phyloP scores from a whole-genome alignment of 2,329 filamentous ascomycete species.

The Capronia epimyces region DNA sequence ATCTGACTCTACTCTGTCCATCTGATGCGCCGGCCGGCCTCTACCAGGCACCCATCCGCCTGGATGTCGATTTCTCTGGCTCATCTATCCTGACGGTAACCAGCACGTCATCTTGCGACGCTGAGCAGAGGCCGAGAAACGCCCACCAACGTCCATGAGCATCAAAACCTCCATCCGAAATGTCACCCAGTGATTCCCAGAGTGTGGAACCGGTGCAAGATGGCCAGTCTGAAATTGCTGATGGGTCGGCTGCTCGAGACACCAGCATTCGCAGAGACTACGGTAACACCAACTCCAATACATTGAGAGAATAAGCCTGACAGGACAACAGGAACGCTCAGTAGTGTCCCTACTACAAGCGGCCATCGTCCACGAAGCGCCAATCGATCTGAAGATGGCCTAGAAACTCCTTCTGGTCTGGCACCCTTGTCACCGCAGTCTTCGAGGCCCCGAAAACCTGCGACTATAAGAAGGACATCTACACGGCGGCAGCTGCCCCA shows the following conservation, averaged over 20 bases:
- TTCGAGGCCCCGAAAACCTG: constrained; percentile 61
- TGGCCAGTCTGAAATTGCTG: constrained; percentile 1
- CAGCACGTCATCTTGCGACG: not conserved
- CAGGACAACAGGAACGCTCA: constrained; percentile 15
- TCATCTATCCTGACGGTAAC: not conserved
- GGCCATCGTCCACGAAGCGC: constrained; percentile 17
- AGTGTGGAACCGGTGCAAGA: constrained; percentile 10
- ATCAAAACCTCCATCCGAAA: constrained; percentile 1
- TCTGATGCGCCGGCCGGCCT: constrained; percentile 14
- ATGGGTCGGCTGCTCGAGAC: constrained; percentile 2
- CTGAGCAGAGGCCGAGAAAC: not conserved
- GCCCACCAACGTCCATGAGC: not conserved
- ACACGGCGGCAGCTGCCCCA: constrained; percentile 63
- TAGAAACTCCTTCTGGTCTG: constrained; percentile 39
- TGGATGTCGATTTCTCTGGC: not conserved
- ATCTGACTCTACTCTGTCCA: constrained; percentile 10
- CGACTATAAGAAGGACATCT: constrained; percentile 66
- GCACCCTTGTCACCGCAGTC: constrained; percentile 37
- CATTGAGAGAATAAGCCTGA: constrained; percentile 4
- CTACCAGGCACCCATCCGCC: constrained; percentile 7
- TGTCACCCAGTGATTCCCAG: constrained; percentile 16
- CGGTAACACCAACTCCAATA: constrained; percentile 7
- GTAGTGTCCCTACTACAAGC: constrained; percentile 3
- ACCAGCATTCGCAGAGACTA: constrained; percentile 20
- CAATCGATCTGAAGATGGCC: constrained; percentile 14